These are phyloP conservation scores for Psidium friedrichsthalianum DNA, from an alignment of 345 rosid genomes.

Conservation along the genomic window DNA sequence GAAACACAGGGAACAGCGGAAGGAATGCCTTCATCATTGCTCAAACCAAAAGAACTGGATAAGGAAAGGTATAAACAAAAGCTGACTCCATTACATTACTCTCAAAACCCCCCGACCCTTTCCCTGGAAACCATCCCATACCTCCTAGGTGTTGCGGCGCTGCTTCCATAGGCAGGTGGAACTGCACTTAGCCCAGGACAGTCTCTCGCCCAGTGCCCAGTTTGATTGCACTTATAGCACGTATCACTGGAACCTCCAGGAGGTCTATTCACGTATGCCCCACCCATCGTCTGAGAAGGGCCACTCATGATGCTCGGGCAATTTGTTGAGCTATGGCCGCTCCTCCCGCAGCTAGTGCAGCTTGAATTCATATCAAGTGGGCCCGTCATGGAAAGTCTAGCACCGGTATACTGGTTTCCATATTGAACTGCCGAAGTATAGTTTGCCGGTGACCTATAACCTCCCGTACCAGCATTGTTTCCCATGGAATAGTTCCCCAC, in stretches of 20 bases:
- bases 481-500: constrained; percentile 2
- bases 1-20: neutral
- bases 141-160: constrained; percentile 25
- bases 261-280: constrained; percentile 13
- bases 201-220: constrained; percentile 62
- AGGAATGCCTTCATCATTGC: neutral
- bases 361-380: constrained; percentile 2
- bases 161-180: constrained; percentile 35
- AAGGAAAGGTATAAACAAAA: neutral
- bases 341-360: constrained; percentile 53
- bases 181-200: constrained; percentile 31
- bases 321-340: constrained; percentile 54
- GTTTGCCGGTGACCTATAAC: constrained; percentile 19
- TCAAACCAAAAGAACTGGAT: neutral
- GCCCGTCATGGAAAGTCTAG: constrained; percentile 11
- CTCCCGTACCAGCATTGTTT: constrained; percentile 1
- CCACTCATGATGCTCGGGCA: constrained; percentile 61
- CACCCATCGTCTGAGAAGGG: constrained; percentile 29
- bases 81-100: neutral
- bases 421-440: constrained; percentile 24
- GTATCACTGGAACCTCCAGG: constrained; percentile 11
- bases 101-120: neutral
- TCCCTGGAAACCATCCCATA: constrained; percentile 27
- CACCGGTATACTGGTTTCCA: constrained; percentile 32
- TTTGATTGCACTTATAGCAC: constrained; percentile 52